These are phyloP conservation scores for Candida koratica DNA, from an alignment of 805 yeast genomes.

Conservation along the genomic window DNA sequence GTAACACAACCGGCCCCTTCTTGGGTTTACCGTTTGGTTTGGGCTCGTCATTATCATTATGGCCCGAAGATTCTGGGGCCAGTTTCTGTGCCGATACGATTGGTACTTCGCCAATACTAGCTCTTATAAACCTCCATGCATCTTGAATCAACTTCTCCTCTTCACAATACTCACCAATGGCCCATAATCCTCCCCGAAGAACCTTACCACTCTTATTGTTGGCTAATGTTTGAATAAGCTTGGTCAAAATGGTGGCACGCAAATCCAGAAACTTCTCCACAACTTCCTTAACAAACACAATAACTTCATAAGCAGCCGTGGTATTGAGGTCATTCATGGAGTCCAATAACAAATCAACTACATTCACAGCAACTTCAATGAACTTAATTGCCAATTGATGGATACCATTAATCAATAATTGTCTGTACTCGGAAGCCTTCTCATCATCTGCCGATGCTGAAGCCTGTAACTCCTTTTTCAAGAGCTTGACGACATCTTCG, in stretches of 20 bases:
- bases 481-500: slow-evolving; percentile 85
- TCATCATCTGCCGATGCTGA: slow-evolving; percentile 73
- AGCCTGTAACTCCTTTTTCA: slow-evolving; percentile 84
- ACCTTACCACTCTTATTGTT: slow-evolving; percentile 83
- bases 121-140: slow-evolving; percentile 84
- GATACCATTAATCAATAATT: slow-evolving; percentile 79
- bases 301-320: slow-evolving; percentile 81
- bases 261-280: slow-evolving; percentile 86
- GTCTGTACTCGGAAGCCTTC: slow-evolving; percentile 81
- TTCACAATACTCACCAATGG: slow-evolving; percentile 84
- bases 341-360: slow-evolving; percentile 82
- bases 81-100: slow-evolving; percentile 70
- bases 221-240: slow-evolving; percentile 60
- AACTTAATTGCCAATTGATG: slow-evolving; percentile 85
- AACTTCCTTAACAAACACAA: slow-evolving; percentile 89
- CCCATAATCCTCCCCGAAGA: slow-evolving; percentile 92
- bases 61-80: slow-evolving; percentile 17
- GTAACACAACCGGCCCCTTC: slow-evolving; percentile 77
- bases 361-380: slow-evolving; percentile 86
- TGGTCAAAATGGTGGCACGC: slow-evolving; percentile 58
- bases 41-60: slow-evolving; percentile 23
- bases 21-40: slow-evolving; percentile 13
- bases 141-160: slow-evolving; percentile 69
- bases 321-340: slow-evolving; percentile 82
- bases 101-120: slow-evolving; percentile 87